These are phyloP conservation scores for Camellia japonica DNA, from an alignment of 148 eudicot genomes.

Conservation along the genomic window DNA sequence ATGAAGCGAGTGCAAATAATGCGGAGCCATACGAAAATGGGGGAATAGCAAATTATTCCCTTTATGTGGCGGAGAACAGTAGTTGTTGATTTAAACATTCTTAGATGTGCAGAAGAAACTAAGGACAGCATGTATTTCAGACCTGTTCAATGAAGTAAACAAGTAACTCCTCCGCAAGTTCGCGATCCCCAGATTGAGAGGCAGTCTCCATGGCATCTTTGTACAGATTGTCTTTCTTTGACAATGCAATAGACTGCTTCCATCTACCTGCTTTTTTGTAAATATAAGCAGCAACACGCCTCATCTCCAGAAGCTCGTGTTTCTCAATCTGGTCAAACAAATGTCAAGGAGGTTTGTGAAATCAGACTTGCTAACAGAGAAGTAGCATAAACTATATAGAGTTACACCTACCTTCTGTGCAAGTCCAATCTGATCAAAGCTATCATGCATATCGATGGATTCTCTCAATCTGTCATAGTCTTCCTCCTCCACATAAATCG, in stretches of 20 bases:
- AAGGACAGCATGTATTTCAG: background rate
- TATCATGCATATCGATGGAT: conserved; percentile 90
- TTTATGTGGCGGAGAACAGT: background rate
- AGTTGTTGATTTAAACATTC: background rate
- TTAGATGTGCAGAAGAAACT: background rate
- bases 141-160: conserved; percentile 95
- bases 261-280: conserved; percentile 98
- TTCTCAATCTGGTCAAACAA: conserved; percentile 76
- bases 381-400: background rate
- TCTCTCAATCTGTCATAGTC: conserved; percentile 95
- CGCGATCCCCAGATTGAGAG: conserved; percentile 98
- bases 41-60: background rate
- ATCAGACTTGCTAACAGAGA: background rate
- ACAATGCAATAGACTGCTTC: conserved; percentile 95
- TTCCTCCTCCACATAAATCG: conserved; percentile 95
- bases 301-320: conserved; percentile 93
- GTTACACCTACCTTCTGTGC: conserved; percentile 74
- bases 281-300: conserved; percentile 95
- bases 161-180: conserved; percentile 94
- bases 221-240: conserved; percentile 87
- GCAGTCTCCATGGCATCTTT: conserved; percentile 99
- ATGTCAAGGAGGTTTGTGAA: background rate
- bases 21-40: background rate
- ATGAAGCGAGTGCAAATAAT: background rate
- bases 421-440: conserved; percentile 95